Evolutionary conservation across 306 rosid genomes (phyloP).

Genomic region (Cucurbita ficifolia): DNA sequence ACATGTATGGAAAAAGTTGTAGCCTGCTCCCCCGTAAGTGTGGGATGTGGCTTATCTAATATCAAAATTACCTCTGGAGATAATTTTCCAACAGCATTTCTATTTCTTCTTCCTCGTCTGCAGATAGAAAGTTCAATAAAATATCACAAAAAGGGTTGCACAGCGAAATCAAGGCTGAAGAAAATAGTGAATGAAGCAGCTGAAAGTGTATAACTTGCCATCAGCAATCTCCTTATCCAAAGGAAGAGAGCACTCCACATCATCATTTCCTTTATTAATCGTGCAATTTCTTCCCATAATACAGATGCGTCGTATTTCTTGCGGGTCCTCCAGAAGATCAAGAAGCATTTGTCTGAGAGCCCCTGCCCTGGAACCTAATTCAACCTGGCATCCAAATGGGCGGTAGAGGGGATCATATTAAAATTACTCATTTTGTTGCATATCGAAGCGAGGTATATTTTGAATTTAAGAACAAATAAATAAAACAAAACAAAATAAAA

Average conservation of each 20-base stretch:
- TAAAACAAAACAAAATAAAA: not conserved
- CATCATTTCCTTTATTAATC: constrained; percentile 34
- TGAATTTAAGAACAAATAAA: not conserved
- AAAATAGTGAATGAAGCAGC: constrained; percentile 4
- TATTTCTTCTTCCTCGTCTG: constrained; percentile 98
- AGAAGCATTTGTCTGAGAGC: constrained; percentile 90
- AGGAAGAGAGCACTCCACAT: constrained; percentile 58
- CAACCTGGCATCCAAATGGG: constrained; percentile 44
- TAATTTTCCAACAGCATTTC: constrained; percentile 99
- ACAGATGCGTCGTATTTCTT: constrained; percentile 77
- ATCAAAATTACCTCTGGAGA: constrained; percentile 63
- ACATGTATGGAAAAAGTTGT: not conserved
- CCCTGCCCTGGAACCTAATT: constrained; percentile 89
- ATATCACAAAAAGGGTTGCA: constrained; percentile 5
- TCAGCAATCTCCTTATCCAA: constrained; percentile 83
- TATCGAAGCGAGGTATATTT: not conserved
- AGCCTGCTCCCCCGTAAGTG: not conserved
- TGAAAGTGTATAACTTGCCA: constrained; percentile 29
- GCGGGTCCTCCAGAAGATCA: constrained; percentile 86
- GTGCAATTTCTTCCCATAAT: constrained; percentile 86
- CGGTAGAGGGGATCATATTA: not conserved
- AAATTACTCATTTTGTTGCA: not conserved
- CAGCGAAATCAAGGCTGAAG: constrained; percentile 5
- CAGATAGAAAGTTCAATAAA: constrained; percentile 18
- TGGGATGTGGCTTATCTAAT: not conserved